phyloP scores from a whole-genome alignment of 2,329 filamentous ascomycete genomes.

The Calonectria crousiana region DNA sequence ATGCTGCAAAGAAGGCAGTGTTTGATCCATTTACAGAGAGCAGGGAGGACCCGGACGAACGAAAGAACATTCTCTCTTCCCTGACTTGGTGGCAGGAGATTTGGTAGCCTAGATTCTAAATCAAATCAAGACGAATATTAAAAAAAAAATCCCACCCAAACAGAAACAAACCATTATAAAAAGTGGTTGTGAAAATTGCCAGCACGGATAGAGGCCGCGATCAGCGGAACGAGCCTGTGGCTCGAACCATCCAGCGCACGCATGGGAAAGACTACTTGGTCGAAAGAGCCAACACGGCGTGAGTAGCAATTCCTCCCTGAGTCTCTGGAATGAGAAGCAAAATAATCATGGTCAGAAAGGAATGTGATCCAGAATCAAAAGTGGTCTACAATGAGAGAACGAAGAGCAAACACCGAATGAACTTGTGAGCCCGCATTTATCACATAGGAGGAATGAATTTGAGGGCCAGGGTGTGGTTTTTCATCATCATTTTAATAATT shows the following conservation, averaged over 20 bases:
- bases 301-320: not conserved
- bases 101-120: slow-evolving; percentile 55
- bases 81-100: slow-evolving; percentile 70
- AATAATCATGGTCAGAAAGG: not conserved
- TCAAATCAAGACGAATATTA: not conserved
- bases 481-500: not conserved
- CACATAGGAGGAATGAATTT: not conserved
- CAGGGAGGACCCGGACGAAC: slow-evolving; percentile 50
- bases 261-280: not conserved
- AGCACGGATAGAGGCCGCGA: not conserved
- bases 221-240: not conserved
- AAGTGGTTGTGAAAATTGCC: not conserved
- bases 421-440: not conserved
- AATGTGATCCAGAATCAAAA: not conserved
- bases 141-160: not conserved
- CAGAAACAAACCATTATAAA: too few species aligned
- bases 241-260: not conserved
- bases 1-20: slow-evolving; percentile 65
- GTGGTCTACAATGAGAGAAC: not conserved
- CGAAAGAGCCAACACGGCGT: not conserved
- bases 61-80: slow-evolving; percentile 52
- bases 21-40: slow-evolving; percentile 60
- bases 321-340: not conserved
- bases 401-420: not conserved
- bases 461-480: not conserved